phyloP scores from a whole-genome alignment of 2,329 filamentous ascomycete genomes.

The Cercospora canescens region DNA sequence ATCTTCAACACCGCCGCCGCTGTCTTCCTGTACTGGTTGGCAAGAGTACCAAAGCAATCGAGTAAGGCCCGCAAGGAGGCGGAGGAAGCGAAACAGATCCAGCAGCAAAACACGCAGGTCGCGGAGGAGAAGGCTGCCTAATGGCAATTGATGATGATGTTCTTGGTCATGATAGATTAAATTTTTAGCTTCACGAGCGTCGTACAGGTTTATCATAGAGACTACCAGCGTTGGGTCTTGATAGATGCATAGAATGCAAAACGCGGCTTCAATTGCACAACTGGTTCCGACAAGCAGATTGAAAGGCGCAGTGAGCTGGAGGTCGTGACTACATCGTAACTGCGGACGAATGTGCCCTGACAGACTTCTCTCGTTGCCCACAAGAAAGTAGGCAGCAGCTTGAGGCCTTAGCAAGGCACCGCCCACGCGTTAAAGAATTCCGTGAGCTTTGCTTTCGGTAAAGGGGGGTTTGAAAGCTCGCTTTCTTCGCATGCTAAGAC shows the following conservation, averaged over 20 bases:
- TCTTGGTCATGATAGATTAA: background rate
- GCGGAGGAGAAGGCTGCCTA: background rate
- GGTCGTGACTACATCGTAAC: background rate
- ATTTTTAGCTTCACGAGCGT: background rate
- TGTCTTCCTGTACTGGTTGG: conserved; percentile 55
- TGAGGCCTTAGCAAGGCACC: too few species aligned
- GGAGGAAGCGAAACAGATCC: conserved; percentile 28
- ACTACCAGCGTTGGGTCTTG: background rate
- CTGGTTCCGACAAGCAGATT: background rate
- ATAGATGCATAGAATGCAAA: background rate
- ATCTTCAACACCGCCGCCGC: conserved; percentile 54
- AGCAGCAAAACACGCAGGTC: background rate
- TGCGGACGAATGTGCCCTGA: background rate
- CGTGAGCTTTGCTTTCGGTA: too few species aligned
- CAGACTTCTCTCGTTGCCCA: background rate
- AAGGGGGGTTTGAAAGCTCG: too few species aligned
- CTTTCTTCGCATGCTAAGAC: background rate
- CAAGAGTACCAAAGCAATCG: conserved; percentile 53
- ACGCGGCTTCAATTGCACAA: background rate
- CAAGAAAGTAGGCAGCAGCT: background rate
- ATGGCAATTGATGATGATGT: background rate
- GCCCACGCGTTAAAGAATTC: background rate
- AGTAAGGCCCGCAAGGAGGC: conserved; percentile 47
- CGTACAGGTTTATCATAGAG: background rate
- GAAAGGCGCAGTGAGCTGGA: background rate